Evolutionary conservation across 108 stramenopile species (phyloP).

Genomic region (Skeletonema costatum): DNA sequence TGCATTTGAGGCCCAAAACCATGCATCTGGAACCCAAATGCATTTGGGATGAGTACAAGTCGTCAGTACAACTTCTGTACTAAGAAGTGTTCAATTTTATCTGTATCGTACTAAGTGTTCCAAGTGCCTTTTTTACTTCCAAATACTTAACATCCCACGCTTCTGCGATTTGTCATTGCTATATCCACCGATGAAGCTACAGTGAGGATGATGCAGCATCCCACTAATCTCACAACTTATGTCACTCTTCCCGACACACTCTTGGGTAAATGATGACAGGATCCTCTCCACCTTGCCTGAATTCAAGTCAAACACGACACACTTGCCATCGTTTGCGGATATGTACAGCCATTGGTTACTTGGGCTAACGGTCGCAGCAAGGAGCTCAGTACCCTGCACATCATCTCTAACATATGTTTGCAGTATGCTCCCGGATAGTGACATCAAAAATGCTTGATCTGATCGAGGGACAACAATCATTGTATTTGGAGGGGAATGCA

Average conservation of each 20-base stretch:
- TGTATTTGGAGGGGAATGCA: slow-evolving; percentile 62
- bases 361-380: slow-evolving; percentile 69
- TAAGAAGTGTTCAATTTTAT: too few species aligned
- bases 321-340: slow-evolving; percentile 66
- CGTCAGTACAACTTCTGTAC: too few species aligned
- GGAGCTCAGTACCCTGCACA: slow-evolving; percentile 52
- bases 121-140: not conserved
- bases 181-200: slow-evolving; percentile 70
- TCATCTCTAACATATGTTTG: slow-evolving; percentile 52
- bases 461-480: slow-evolving; percentile 75
- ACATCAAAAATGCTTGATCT: slow-evolving; percentile 65
- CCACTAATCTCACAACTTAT: slow-evolving; percentile 62
- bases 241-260: slow-evolving; percentile 35
- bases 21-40: too few species aligned
- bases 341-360: slow-evolving; percentile 68
- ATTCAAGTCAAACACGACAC: slow-evolving; percentile 63
- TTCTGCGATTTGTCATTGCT: slow-evolving; percentile 82
- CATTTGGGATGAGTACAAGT: too few species aligned
- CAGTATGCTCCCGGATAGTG: slow-evolving; percentile 55
- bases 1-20: too few species aligned
- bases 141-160: slow-evolving; percentile 56
- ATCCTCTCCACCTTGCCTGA: slow-evolving; percentile 57
- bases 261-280: slow-evolving; percentile 62
- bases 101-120: too few species aligned
- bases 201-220: slow-evolving; percentile 73